Evolutionary conservation across 2,329 filamentous ascomycete species (phyloP), one percentile per base, ranked within the genome.

Genomic region (Cercospora berteroae): DNA sequence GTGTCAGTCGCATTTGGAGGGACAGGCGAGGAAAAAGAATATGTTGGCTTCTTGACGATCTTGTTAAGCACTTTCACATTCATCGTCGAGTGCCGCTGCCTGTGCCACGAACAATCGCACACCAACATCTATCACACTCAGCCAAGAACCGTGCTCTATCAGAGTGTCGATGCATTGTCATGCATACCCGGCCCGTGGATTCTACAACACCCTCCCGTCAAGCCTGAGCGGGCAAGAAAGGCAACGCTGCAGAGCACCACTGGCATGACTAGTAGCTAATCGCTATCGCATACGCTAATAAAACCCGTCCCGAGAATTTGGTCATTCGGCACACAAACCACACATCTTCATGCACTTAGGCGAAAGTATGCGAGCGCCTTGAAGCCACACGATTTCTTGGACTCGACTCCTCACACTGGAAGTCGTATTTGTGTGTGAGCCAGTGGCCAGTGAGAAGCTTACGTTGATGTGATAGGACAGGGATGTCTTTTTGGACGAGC

Each of bases 281-380:
- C 36, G 36, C 36, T 16, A 42, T 42, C 36, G 36, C 36, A 42
- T 42, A 42, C 16, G 36, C 36, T 42, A 42, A 3, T 42, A 42
- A 3, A 10, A 31, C 36, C 36, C 36, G 36, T 52, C 48, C 48
- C 48, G 48, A 20, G 20, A 52, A 52, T 25, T 20, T 52, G 48
- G 18, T 56, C 52, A 25, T 31, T 56, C 52, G 52, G 52, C 52
- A 56, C 52, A 56, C 52, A n/a, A 9, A 12, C 3, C 9, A 48
- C 42, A 48, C 61, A 56, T 39, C 27, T 31, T 52, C 44, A 50
- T 65, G 63, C 63, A 52, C 55, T 12, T 62, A 50, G 25, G 60
- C 60, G 60, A 62, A 62, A 62, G 36, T 42, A n/a, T 42, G 36
- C 36, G 16, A 42, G 36, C 36, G 36, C 36, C 36, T 33, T 33